Percentiles rank a stretch among this genome's conserved stretches.
Evolutionary conservation across 2,329 filamentous ascomycete species (phyloP).

Genomic region (Hyphodiscus sp.): DNA sequence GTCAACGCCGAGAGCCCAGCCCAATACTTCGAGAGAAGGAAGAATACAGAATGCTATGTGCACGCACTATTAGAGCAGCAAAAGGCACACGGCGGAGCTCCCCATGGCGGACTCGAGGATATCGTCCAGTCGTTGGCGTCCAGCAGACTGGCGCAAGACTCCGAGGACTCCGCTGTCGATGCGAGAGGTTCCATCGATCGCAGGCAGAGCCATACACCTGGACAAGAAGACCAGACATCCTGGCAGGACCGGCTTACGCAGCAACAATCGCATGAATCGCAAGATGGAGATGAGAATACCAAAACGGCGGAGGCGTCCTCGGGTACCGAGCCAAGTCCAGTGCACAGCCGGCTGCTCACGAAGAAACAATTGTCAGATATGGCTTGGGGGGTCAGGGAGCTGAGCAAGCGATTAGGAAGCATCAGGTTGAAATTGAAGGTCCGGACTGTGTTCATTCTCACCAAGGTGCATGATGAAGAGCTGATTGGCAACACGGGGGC

Average conservation of each 20-base stretch:
- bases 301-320: constrained; percentile 9
- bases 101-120: constrained; percentile 25
- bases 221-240: constrained; percentile 50
- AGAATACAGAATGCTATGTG: constrained; percentile 54
- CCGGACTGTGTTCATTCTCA: constrained; percentile 77
- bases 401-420: constrained; percentile 79
- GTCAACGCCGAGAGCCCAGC: constrained; percentile 42
- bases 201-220: constrained; percentile 24
- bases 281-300: constrained; percentile 8
- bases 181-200: not conserved
- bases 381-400: constrained; percentile 89
- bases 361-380: constrained; percentile 95
- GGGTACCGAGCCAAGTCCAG: constrained; percentile 12
- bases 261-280: not conserved
- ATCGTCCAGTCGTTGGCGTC: constrained; percentile 24
- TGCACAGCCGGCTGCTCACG: constrained; percentile 69
- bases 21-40: constrained; percentile 32
- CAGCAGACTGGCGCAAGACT: constrained; percentile 3
- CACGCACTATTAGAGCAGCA: constrained; percentile 59
- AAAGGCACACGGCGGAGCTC: constrained; percentile 28
- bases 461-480: constrained; percentile 82
- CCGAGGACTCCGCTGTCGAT: not conserved
- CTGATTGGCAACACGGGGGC: constrained; percentile 73
- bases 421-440: constrained; percentile 78
- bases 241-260: constrained; percentile 38